phyloP scores from a whole-genome alignment of 352 stramenopile species.

The Blastocystis sp. region DNA sequence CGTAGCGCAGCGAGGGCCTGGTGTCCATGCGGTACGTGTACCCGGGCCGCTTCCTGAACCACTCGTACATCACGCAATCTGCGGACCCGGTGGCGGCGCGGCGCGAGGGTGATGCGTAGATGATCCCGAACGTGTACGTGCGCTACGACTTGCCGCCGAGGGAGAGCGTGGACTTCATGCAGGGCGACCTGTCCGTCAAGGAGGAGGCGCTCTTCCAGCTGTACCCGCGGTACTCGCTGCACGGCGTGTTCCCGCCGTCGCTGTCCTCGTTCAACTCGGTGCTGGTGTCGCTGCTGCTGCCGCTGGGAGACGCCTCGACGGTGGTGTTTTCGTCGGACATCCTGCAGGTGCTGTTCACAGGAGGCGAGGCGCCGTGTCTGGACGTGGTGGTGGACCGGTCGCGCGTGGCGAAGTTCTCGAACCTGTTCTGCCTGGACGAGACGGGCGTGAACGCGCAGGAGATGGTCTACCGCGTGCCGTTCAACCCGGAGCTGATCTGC shows the following conservation, averaged over 20 bases:
- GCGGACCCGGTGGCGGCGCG: not conserved
- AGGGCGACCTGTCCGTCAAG: not conserved
- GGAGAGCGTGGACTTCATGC: not conserved
- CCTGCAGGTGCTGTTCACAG: not conserved
- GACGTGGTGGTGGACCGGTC: not conserved
- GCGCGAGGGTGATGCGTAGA: not conserved
- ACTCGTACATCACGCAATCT: constrained; percentile 39
- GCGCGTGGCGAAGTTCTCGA: not conserved
- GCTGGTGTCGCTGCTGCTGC: constrained; percentile 9
- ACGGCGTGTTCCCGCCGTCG: not conserved
- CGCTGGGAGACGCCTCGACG: not conserved
- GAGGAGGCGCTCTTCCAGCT: constrained; percentile 25
- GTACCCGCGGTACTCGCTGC: constrained; percentile 7
- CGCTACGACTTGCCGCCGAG: not conserved
- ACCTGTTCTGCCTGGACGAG: not conserved
- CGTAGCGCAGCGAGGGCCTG: not conserved
- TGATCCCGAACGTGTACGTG: constrained; percentile 22
- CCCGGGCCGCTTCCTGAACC: constrained; percentile 8
- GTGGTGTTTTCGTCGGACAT: constrained; percentile 12
- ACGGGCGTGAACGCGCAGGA: not conserved
- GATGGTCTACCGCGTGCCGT: not conserved
- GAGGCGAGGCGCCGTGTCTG: not conserved
- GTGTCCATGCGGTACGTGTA: not conserved
- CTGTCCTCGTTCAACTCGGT: constrained; percentile 8
- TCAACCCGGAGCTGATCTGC: constrained; percentile 1